Evolutionary conservation across 495 filamentous ascomycete species (phyloP), one percentile per base, ranked within the genome.

Genomic region (Podospora pseudopauciseta): DNA sequence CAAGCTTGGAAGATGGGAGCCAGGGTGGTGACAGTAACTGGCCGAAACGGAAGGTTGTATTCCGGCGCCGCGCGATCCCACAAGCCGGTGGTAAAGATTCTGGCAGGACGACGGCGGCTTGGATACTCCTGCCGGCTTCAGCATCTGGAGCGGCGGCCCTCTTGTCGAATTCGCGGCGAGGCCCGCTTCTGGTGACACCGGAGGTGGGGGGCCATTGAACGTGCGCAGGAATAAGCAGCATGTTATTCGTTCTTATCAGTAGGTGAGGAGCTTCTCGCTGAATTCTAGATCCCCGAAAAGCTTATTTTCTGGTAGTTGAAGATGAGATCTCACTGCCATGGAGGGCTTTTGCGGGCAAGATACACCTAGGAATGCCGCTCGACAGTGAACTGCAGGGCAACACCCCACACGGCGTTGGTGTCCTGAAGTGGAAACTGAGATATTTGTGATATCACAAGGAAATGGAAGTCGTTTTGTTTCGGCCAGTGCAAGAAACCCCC

Each of bases 11-110:
- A 44, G 27, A n/a, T 20, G 1, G 27, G 61, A 11, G 5, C 15
- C 30, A 11, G 30, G 61, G 16, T 44, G 18, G 2, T 32, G 34
- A 39, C 32, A 49, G 9, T 11, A 16, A 63, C 20, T 32, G 61
- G 61, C 34, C 61, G 61, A 63, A 63, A 32, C 61, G 61, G 61
- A 63, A 63, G 28, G 61, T 63, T 63, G 32, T 32, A 63, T 32
- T 19, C 32, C 61, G 61, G 61, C 9, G 34, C 34, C 34, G 28
- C 23, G 60, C 60, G 60, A 63, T 26, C 59, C n/a, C 59, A 61
- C 26, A 20, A 61, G 4, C 59, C 59, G 59, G 59, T 32, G 59
- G 18, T 16, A 61, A 61, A 23, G 59, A 27, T 26, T 61, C 59
- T 3, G 1, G 15, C 23, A 49, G 39, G 39, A 30, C 19, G 30